These are phyloP conservation scores for Pterocarpus macrocarpus DNA, from an alignment of 306 rosid genomes.

Conservation along the genomic window DNA sequence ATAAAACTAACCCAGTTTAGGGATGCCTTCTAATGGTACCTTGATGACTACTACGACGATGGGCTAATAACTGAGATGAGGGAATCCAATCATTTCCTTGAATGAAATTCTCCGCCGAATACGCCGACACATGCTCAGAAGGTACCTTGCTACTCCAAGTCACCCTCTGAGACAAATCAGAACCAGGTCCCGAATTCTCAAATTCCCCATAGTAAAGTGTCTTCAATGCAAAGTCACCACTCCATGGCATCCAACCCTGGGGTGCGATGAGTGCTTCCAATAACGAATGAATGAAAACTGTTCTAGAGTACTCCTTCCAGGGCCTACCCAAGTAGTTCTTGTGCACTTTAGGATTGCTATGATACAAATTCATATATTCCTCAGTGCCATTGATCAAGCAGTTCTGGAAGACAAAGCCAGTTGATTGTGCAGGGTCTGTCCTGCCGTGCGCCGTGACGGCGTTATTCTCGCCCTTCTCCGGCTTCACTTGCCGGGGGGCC, in stretches of 20 bases:
- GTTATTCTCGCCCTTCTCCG: conserved; percentile 73
- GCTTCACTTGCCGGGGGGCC: conserved; percentile 64
- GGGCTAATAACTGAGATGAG: conserved; percentile 34
- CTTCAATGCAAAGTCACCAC: conserved; percentile 64
- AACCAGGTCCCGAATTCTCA: conserved; percentile 65
- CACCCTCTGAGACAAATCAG: conserved; percentile 60
- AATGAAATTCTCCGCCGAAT: conserved; percentile 79
- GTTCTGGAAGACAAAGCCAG: conserved; percentile 80
- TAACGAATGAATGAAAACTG: conserved; percentile 62
- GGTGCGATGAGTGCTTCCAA: conserved; percentile 63
- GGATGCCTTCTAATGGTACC: conserved; percentile 1
- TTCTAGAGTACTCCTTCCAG: conserved; percentile 88
- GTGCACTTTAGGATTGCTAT: conserved; percentile 75
- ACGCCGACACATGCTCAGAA: conserved; percentile 54
- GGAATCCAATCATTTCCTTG: conserved; percentile 83
- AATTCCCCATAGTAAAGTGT: conserved; percentile 87
- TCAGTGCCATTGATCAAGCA: conserved; percentile 80
- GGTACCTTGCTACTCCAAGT: conserved; percentile 76
- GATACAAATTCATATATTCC: conserved; percentile 70
- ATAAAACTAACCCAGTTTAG: not conserved
- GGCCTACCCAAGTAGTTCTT: conserved; percentile 94
- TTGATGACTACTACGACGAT: not conserved
- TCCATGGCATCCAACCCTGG: conserved; percentile 86
- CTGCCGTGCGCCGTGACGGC: conserved; percentile 87
- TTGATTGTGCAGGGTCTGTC: conserved; percentile 81